Base-by-base conservation (phyloP, 805 yeast species). In the Cephaloascus albidus region DNA sequence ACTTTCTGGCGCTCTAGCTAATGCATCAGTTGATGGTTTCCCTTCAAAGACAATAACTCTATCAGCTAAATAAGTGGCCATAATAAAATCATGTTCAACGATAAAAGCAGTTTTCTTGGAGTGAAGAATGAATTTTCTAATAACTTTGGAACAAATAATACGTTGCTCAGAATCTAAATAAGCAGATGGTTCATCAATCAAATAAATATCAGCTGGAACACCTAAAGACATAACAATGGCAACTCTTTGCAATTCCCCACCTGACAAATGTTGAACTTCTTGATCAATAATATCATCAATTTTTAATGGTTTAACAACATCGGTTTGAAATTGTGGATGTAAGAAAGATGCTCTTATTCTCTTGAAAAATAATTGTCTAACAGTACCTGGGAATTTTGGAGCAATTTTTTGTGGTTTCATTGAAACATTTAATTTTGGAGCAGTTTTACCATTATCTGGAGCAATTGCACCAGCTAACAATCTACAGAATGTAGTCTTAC, bases 361-460 rank as follows among this genome's bases (percentile, higher is more conserved):
- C 74, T 93, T 93, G 72, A 90, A 83, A 72, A 93, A 93, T 54
- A 93, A 74, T 70, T 89, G 97, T 65, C 99, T 83, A 41, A 93
- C 99, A 4, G 98, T 93, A 65, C 99, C 99, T 30, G 94, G 81
- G 79, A 93, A 93, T 64, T 85, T 93, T 52, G 99, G 99, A 33
- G 97, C 96, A 66, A 93, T 93, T 70, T 88, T 93, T 73, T 93
- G 99, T 34, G 99, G 99, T 68, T 93, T 93, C 96, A 93, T 89
- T 40, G 95, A 84, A 40, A 93, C 93, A 56, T 85, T 87, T 63
- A 93, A 68, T 60, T 85, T 82, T 38, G 97, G 97, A 45, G 86
- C 80, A 56, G 79, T 78, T 44, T 68, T 60, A 42, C 86, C 86
- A 49, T 74, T 76, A 64, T 93, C 98, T 26, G 98, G 90, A 37